phyloP scores from a whole-genome alignment of 139 green algal genomes.

The Coccomyxa sp. region DNA sequence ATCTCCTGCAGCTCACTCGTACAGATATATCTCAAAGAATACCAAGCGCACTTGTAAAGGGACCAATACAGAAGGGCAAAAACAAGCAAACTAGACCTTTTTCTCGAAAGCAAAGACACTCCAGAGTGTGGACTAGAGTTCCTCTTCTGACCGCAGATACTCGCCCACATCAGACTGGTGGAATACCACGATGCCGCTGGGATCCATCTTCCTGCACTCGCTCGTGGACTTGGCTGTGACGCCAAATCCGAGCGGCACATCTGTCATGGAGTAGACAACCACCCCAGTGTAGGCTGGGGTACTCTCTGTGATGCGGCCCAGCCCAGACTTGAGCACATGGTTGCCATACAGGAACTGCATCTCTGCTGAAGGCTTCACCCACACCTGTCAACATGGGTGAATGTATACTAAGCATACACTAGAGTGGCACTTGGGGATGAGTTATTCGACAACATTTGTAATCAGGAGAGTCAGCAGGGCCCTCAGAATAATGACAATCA shows the following conservation, averaged over 20 bases:
- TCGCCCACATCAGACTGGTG: constrained; percentile 92
- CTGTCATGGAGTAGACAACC: constrained; percentile 81
- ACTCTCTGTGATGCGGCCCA: constrained; percentile 96
- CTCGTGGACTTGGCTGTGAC: constrained; percentile 84
- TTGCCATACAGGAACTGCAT: constrained; percentile 99
- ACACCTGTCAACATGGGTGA: constrained; percentile 65
- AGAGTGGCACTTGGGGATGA: constrained; percentile 3
- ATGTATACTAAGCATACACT: not conserved
- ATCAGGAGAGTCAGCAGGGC: too few species aligned
- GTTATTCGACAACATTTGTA: not conserved
- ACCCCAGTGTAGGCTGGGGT: constrained; percentile 85
- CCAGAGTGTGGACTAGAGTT: constrained; percentile 8
- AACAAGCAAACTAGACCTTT: too few species aligned
- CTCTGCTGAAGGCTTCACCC: constrained; percentile 95
- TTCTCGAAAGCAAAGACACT: not conserved
- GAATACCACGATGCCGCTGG: constrained; percentile 87
- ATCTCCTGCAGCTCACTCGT: too few species aligned
- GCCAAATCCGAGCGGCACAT: constrained; percentile 97
- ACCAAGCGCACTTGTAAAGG: too few species aligned
- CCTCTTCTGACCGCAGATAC: constrained; percentile 76
- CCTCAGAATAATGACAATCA: too few species aligned
- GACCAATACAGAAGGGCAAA: too few species aligned
- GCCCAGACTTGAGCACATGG: constrained; percentile 93
- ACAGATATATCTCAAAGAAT: too few species aligned
- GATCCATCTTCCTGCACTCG: constrained; percentile 88